Evolutionary conservation across 2,329 filamentous ascomycete species (phyloP).

Genomic region (Fusarium armeniacum): DNA sequence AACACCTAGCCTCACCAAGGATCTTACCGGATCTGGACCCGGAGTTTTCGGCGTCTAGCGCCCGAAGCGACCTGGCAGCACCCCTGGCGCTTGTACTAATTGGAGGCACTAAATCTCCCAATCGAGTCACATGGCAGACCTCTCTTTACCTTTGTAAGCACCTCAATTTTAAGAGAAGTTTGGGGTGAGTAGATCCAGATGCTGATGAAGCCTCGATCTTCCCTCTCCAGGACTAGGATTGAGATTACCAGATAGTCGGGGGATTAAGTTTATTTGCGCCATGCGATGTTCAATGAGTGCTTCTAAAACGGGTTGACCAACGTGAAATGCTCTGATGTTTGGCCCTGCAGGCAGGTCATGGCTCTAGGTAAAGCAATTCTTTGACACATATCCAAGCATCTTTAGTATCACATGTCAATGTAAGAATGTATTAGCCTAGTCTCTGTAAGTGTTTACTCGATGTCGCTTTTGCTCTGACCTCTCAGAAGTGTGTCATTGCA

Average conservation of each 20-base stretch:
- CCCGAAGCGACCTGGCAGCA: constrained; percentile 20
- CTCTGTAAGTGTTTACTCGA: neutral
- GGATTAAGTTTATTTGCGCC: constrained; percentile 38
- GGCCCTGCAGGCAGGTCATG: constrained; percentile 5
- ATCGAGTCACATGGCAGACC: constrained; percentile 18
- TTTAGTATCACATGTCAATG: neutral
- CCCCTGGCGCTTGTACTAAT: constrained; percentile 46
- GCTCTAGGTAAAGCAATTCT: neutral
- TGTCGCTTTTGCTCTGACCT: constrained; percentile 4
- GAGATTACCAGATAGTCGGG: constrained; percentile 28
- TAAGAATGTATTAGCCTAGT: neutral
- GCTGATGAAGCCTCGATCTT: constrained; percentile 5
- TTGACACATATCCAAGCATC: neutral
- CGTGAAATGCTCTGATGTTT: constrained; percentile 45
- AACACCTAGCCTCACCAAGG: constrained; percentile 31
- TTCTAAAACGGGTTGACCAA: constrained; percentile 45
- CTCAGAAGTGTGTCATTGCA: neutral
- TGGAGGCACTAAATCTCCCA: constrained; percentile 41
- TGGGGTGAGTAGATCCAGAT: constrained; percentile 20
- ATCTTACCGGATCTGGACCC: constrained; percentile 24
- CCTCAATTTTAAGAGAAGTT: constrained; percentile 1
- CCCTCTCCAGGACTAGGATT: constrained; percentile 18
- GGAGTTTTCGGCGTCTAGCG: constrained; percentile 42
- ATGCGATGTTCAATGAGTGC: constrained; percentile 30
- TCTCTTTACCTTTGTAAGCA: neutral